These are phyloP conservation scores for Forsythia suspensa DNA, from an alignment of 257 asterid species.

Conservation along the genomic window DNA sequence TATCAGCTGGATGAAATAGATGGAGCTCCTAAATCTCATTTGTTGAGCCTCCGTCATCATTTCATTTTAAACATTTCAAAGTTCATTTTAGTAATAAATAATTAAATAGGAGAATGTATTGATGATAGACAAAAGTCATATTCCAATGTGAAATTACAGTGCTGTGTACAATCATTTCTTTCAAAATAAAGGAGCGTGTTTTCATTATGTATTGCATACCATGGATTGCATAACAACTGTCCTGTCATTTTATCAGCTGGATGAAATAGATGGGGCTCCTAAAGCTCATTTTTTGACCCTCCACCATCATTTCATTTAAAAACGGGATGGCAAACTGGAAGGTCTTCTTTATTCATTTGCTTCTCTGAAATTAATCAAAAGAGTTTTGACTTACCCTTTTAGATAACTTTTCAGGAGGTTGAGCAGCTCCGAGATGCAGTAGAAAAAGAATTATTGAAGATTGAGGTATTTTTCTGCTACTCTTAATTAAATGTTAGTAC, in stretches of 20 bases:
- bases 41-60: background rate
- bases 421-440: constrained; percentile 71
- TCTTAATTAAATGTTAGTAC: constrained; percentile 17
- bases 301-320: background rate
- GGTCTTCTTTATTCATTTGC: constrained; percentile 5
- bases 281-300: constrained; percentile 8
- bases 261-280: background rate
- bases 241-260: background rate
- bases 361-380: background rate
- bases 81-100: constrained; percentile 1
- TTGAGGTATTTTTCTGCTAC: constrained; percentile 60
- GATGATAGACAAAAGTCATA: background rate
- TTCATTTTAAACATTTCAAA: background rate
- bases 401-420: constrained; percentile 61
- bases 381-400: constrained; percentile 15
- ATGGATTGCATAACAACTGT: background rate
- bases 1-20: constrained; percentile 5
- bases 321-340: constrained; percentile 11
- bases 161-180: constrained; percentile 1
- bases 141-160: background rate
- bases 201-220: background rate
- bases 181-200: background rate
- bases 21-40: background rate
- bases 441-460: constrained; percentile 62
- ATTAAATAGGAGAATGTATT: background rate